Evolutionary conservation across 306 rosid species (phyloP).

Genomic region (Notholithocarpus densiflorus): DNA sequence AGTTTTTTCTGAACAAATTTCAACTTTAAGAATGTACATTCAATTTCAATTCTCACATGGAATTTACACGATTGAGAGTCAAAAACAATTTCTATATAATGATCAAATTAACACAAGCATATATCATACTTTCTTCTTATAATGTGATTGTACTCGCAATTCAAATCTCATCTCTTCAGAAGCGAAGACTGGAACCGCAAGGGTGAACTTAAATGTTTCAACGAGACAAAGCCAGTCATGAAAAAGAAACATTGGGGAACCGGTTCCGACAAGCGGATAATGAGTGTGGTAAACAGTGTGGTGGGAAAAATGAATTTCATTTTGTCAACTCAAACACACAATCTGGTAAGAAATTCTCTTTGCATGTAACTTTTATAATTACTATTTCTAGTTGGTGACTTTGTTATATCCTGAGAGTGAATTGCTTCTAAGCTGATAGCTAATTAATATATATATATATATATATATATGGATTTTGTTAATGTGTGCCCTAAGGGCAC

Average conservation of each 20-base stretch:
- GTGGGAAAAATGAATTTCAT: conserved; percentile 53
- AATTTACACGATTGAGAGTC: too few species aligned
- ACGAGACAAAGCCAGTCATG: conserved; percentile 77
- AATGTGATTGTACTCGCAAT: background rate
- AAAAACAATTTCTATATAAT: too few species aligned
- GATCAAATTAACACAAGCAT: background rate
- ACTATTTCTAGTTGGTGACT: too few species aligned
- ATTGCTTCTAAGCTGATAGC: too few species aligned
- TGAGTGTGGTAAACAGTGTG: conserved; percentile 68
- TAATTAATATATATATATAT: too few species aligned
- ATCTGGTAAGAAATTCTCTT: too few species aligned
- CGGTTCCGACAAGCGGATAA: conserved; percentile 70
- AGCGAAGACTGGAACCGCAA: conserved; percentile 80
- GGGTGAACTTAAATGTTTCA: conserved; percentile 72
- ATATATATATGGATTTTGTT: too few species aligned
- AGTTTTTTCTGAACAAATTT: background rate
- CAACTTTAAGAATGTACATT: background rate
- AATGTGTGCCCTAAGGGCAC: too few species aligned
- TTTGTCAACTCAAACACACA: too few species aligned
- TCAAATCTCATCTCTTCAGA: conserved; percentile 29
- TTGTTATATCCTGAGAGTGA: too few species aligned
- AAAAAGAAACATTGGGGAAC: conserved; percentile 80
- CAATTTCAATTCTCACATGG: background rate
- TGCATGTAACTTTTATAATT: too few species aligned
- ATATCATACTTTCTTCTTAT: background rate